Base-by-base conservation (phyloP, 805 yeast species). In the Nakazawaea anatomiae region DNA sequence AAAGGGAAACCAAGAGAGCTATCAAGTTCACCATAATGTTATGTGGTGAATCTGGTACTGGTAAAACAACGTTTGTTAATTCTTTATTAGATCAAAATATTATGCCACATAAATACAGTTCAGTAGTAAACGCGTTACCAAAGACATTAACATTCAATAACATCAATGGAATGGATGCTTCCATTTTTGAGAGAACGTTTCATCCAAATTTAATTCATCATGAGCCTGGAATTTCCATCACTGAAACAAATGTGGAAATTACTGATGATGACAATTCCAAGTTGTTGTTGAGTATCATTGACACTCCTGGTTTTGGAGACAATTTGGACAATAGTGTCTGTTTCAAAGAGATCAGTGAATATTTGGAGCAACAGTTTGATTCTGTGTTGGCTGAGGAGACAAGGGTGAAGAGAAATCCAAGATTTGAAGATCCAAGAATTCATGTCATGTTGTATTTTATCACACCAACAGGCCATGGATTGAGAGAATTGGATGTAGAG, bases 341-440 rank as follows among this genome's bases (percentile, higher is more conserved):
- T 61, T 81, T 78, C 60, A 72, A 69, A 10, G 94, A 87, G 61
- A 79, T 87, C 48, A 78, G 80, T 48, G 73, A 75, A 51, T 87
- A 77, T 62, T 68, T 87, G 60, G 86, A 84, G 63, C 89, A 84
- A 62, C 92, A 87, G 62, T 87, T 86, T 62, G 91, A 85, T 63
- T 71, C 76, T 51, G 89, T 87, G 0, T 74, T 90, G 44, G 89
- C 88, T 1, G 96, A 90, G 64, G 97, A 90, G 65, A 87, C 94
- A 1, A 76, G 92, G 55, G 88, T 90, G 56, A 78, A 79, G 66
- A 83, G 97, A 75, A 88, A 89, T 63, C 96, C 96, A 29, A 74
- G 88, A 56, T 83, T 85, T 61, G 83, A 78, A 58, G 92, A 87
- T 68, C 76, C 90, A 14, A 74, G 94, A 59, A 88, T 87, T 41